phyloP scores from a whole-genome alignment of 2,329 filamentous ascomycete genomes.

The Phaeoacremonium minimum region DNA sequence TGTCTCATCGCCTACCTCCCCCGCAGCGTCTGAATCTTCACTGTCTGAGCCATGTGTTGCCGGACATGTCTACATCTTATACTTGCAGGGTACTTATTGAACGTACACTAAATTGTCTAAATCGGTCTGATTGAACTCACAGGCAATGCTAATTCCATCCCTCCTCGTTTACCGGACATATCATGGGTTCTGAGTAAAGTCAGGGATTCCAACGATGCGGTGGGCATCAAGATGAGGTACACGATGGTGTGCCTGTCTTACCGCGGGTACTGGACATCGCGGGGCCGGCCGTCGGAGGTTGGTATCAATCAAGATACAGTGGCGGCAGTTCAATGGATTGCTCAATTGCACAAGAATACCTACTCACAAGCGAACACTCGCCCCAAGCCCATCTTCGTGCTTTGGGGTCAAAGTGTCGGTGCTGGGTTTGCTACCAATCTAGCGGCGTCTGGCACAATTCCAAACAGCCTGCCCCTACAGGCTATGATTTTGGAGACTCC shows the following conservation, averaged over 20 bases:
- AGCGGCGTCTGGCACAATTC: constrained; percentile 34
- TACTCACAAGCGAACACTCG: constrained; percentile 8
- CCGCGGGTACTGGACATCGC: constrained; percentile 75
- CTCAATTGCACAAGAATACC: constrained; percentile 29
- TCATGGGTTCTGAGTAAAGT: constrained; percentile 47
- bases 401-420: constrained; percentile 79
- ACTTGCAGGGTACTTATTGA: constrained; percentile 45
- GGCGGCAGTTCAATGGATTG: constrained; percentile 61
- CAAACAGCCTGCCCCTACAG: constrained; percentile 31
- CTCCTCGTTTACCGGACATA: constrained; percentile 51
- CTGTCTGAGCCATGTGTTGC: not conserved
- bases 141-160: constrained; percentile 58
- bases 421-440: constrained; percentile 66
- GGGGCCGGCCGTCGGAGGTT: constrained; percentile 63
- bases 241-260: constrained; percentile 56
- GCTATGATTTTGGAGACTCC: constrained; percentile 71
- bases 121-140: constrained; percentile 3
- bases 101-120: not conserved
- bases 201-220: constrained; percentile 27
- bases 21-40: too few relatives aligned
- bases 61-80: constrained; percentile 47
- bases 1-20: constrained; percentile 23
- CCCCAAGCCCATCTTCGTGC: constrained; percentile 39
- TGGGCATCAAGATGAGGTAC: constrained; percentile 25
- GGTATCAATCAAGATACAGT: constrained; percentile 67